phyloP scores from a whole-genome alignment of 2,329 filamentous ascomycete genomes.

The Thelonectria blattea region DNA sequence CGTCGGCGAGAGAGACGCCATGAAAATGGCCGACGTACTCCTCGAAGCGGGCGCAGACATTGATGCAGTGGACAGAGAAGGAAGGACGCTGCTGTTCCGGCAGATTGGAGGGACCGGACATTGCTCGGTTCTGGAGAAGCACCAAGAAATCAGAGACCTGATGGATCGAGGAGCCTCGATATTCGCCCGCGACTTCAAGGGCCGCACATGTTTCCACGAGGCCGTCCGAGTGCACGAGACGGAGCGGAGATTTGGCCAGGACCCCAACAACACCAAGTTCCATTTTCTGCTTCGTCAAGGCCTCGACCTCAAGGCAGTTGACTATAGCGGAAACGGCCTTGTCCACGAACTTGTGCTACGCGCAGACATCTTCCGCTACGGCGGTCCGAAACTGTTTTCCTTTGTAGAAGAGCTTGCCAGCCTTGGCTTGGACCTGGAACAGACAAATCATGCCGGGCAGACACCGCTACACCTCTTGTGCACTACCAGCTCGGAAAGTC shows the following conservation, averaged over 20 bases:
- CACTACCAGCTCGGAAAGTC: background rate
- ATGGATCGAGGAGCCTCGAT: conserved; percentile 23
- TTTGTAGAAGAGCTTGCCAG: conserved; percentile 10
- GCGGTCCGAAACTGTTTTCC: background rate
- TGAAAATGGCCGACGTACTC: background rate
- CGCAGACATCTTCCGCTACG: background rate
- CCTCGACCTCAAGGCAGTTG: conserved; percentile 22
- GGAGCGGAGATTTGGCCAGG: background rate
- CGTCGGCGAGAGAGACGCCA: fast-evolving
- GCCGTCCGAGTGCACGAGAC: background rate
- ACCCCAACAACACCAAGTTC: background rate
- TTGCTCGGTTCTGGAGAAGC: background rate
- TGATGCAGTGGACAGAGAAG: conserved; percentile 22
- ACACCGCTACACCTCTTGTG: conserved; percentile 36
- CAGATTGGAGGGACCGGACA: background rate
- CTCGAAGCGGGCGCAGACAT: conserved; percentile 35
- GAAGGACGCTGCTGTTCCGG: conserved; percentile 27
- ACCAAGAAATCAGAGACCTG: conserved; percentile 18
- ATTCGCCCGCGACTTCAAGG: conserved; percentile 19
- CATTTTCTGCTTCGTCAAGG: conserved; percentile 16
- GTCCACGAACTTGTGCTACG: conserved; percentile 30
- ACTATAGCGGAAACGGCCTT: conserved; percentile 30
- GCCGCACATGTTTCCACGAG: conserved; percentile 30
- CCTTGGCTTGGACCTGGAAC: conserved; percentile 23
- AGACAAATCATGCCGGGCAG: conserved; percentile 28